Percentiles rank a stretch among this genome's conserved stretches.
These are phyloP conservation scores for Stagonosporopsis vannaccii DNA, from an alignment of 2,329 filamentous ascomycete species.

Conservation along the genomic window DNA sequence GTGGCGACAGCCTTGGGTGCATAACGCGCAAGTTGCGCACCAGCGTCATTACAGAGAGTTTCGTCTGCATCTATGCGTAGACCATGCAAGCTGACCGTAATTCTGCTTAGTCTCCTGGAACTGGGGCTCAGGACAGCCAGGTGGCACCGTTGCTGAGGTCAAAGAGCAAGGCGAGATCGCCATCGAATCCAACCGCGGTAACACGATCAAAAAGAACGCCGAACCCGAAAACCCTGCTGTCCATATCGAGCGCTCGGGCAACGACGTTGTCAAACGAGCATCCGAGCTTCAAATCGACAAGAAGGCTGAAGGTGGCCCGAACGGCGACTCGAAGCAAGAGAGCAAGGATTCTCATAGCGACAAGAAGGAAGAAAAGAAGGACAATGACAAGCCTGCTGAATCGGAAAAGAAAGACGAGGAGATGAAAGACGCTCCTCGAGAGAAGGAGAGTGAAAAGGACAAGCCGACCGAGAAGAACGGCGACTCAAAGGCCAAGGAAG, in stretches of 20 bases:
- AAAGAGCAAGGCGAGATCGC: constrained; percentile 66
- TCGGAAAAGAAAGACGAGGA: constrained; percentile 50
- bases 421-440: constrained; percentile 37
- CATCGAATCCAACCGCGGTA: constrained; percentile 68
- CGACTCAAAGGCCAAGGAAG: constrained; percentile 38
- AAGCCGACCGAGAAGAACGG: constrained; percentile 38
- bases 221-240: constrained; percentile 68
- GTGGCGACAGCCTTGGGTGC: constrained; percentile 12
- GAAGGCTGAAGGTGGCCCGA: constrained; percentile 45
- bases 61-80: not conserved
- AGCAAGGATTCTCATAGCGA: constrained; percentile 37
- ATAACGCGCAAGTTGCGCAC: constrained; percentile 24
- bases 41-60: not conserved
- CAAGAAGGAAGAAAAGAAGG: constrained; percentile 43
- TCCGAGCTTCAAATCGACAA: constrained; percentile 66
- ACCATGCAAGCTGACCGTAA: not conserved
- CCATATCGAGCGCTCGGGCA: constrained; percentile 64
- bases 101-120: constrained; percentile 66
- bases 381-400: constrained; percentile 31
- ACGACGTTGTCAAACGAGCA: constrained; percentile 70
- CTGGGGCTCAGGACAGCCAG: constrained; percentile 64
- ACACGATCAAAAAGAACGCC: constrained; percentile 70
- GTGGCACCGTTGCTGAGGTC: constrained; percentile 64
- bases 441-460: constrained; percentile 40
- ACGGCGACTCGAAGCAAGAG: constrained; percentile 43